phyloP scores from a whole-genome alignment of 495 filamentous ascomycete species.

The Darksidea phi region DNA sequence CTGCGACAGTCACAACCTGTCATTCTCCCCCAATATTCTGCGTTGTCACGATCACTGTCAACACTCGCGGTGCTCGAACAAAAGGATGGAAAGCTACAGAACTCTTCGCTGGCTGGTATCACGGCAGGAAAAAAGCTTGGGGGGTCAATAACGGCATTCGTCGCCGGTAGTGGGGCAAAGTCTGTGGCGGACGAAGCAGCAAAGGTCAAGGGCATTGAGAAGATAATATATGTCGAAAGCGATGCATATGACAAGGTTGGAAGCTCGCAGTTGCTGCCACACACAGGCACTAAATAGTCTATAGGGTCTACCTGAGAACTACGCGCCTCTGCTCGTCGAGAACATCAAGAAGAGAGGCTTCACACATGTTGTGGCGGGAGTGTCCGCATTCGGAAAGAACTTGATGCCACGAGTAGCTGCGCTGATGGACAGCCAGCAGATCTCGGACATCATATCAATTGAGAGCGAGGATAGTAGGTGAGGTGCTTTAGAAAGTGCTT shows the following conservation, averaged over 20 bases:
- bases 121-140: slow-evolving; percentile 85
- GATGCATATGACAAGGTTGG: slow-evolving; percentile 85
- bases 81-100: slow-evolving; percentile 80
- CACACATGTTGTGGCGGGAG: slow-evolving; percentile 84
- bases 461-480: slow-evolving; percentile 78
- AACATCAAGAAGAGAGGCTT: slow-evolving; percentile 93
- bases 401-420: slow-evolving; percentile 94
- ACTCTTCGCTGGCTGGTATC: slow-evolving; percentile 78
- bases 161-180: slow-evolving; percentile 81
- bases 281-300: not conserved
- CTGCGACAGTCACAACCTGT: slow-evolving; percentile 35
- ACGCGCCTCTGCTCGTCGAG: slow-evolving; percentile 84
- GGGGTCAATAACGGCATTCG: slow-evolving; percentile 77
- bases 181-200: slow-evolving; percentile 80
- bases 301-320: slow-evolving; percentile 87
- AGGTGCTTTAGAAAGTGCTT: not conserved
- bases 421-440: slow-evolving; percentile 84
- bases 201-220: slow-evolving; percentile 85
- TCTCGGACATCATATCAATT: slow-evolving; percentile 86
- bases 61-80: slow-evolving; percentile 92
- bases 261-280: not conserved
- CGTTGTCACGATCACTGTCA: slow-evolving; percentile 72
- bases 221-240: slow-evolving; percentile 85
- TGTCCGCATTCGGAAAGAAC: slow-evolving; percentile 97
- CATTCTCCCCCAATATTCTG: slow-evolving; percentile 34